Evolutionary conservation across 176 grass and related monocot species (phyloP), one percentile per base, ranked within the genome.

Genomic region (Aegilops longissima): DNA sequence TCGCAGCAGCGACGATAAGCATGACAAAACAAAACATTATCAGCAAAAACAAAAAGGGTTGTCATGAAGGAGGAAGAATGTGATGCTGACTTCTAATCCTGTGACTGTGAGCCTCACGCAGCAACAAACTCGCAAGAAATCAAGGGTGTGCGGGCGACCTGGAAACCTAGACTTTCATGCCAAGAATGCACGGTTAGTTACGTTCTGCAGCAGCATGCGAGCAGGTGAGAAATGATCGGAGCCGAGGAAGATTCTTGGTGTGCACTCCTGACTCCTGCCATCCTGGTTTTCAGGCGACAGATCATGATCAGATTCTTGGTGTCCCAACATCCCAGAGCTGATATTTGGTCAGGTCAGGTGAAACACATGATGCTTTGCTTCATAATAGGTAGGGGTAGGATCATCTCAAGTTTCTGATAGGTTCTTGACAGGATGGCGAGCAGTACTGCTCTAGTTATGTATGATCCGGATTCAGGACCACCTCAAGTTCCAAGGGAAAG

Each of bases 241-340:
- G 72, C 25, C 58, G 35, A 47, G 63, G 75, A 54, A 82, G 59
- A 87, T 87, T 82, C 86, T 87, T 87, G 79, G 86, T 68, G 83
- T 69, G 63, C 66, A 24, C 63, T 78, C 70, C 82, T 40, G 35
- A 24, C 63, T 78, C 70, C 82, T 40, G 35, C 51, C 51, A 54
- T 18, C 51, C 51, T 54, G 16, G 33, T 14, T 36, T 82, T 82
- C 86, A 35, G 79, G 44, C n/a, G 1, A 35, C 79, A 54, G 12
- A 44, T 82, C 47, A 17, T 64, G 8, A 34, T 87, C 24, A 44
- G 79, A 20, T 77, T 69, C 79, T 77, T 88, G 34, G 71, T 58
- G 34, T 49, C 20, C 66, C 20, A 65, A 77, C 7, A 77, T 54
- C 59, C 75, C 40, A 52, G 59, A 35, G 27, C 39, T 51, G 72